Evolutionary conservation across 768 basidiomycete genomes (phyloP).

Genomic region (Sistotremastrum niveocremeum): DNA sequence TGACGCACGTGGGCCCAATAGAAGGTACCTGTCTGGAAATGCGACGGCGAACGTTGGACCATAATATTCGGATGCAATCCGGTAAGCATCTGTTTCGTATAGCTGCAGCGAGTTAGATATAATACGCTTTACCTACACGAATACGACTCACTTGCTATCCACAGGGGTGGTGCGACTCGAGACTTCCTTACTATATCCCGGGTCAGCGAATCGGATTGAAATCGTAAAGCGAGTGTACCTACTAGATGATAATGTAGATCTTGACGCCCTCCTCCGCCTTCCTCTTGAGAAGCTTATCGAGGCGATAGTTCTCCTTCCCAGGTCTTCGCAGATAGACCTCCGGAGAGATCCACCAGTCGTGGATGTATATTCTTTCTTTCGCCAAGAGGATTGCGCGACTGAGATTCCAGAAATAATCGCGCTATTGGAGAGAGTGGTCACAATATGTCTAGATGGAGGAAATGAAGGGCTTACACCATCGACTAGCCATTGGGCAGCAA

Average conservation of each 20-base stretch:
- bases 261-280: constrained; percentile 95
- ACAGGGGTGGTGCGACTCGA: constrained; percentile 89
- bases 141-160: constrained; percentile 63
- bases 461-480: constrained; percentile 59
- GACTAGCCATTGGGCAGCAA: constrained; percentile 95
- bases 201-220: background rate
- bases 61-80: constrained; percentile 84
- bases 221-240: constrained; percentile 15
- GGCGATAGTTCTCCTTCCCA: constrained; percentile 66
- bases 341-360: constrained; percentile 98
- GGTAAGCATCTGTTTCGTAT: constrained; percentile 72
- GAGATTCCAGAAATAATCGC: constrained; percentile 98
- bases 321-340: constrained; percentile 82
- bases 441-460: background rate
- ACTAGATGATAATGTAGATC: constrained; percentile 93
- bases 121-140: background rate
- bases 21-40: constrained; percentile 94
- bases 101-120: constrained; percentile 27
- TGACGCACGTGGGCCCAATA: constrained; percentile 91
- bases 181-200: constrained; percentile 66
- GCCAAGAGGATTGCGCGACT: constrained; percentile 85
- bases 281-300: constrained; percentile 74
- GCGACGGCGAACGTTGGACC: constrained; percentile 94
- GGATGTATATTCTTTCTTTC: constrained; percentile 81
- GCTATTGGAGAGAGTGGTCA: constrained; percentile 28